Evolutionary conservation across 139 green algal genomes (phyloP).

Genomic region (Eudorina sp.): DNA sequence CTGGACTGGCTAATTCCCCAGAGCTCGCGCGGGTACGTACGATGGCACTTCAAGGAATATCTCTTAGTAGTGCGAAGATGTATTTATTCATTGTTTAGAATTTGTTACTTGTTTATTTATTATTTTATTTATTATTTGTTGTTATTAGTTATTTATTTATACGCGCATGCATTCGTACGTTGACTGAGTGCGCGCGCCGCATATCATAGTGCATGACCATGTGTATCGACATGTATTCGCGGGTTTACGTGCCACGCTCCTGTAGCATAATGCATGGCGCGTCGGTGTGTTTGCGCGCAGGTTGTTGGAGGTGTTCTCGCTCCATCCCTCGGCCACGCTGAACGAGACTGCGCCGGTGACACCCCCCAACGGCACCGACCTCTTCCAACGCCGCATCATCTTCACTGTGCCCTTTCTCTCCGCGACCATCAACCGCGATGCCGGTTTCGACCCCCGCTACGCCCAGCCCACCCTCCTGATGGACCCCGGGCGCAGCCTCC

Average conservation of each 20-base stretch:
- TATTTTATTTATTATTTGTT: too few relatives aligned
- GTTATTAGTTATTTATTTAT: not conserved
- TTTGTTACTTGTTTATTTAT: too few relatives aligned
- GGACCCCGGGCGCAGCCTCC: not conserved
- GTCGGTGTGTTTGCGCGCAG: too few relatives aligned
- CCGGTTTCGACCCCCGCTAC: conserved; percentile 11
- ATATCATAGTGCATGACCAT: too few relatives aligned
- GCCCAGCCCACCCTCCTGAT: not conserved
- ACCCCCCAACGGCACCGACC: not conserved
- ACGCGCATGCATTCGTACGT: too few relatives aligned
- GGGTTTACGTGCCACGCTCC: too few relatives aligned
- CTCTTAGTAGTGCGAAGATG: too few relatives aligned
- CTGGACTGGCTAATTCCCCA: not conserved
- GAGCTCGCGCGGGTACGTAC: conserved; percentile 4
- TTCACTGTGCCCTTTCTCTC: not conserved
- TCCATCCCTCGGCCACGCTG: not conserved
- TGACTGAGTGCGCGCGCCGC: too few relatives aligned
- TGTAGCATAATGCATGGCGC: too few relatives aligned
- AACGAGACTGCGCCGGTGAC: not conserved
- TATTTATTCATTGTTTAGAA: too few relatives aligned
- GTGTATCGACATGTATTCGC: too few relatives aligned
- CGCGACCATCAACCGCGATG: not conserved
- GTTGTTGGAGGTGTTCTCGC: not conserved
- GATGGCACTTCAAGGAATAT: too few relatives aligned
- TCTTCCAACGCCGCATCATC: not conserved